These are phyloP conservation scores for Euphorbia celastroides DNA, from an alignment of 441 rosid species.

Conservation along the genomic window DNA sequence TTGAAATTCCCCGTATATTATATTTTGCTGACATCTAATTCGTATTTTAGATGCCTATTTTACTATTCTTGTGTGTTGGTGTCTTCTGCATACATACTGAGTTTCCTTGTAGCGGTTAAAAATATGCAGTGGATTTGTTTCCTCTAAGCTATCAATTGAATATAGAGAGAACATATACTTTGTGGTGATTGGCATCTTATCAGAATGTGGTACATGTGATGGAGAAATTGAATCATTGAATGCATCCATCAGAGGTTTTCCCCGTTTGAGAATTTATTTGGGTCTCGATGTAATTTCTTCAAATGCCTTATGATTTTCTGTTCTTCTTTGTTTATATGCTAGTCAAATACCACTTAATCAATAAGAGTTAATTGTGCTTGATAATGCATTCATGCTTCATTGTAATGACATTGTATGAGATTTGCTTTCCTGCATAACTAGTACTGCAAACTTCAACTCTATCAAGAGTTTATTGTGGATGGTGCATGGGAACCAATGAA, in stretches of 20 bases:
- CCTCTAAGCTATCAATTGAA: not conserved
- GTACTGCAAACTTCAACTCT: not conserved
- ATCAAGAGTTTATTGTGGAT: not conserved
- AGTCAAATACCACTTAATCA: not conserved
- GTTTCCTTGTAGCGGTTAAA: not conserved
- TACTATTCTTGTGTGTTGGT: not conserved
- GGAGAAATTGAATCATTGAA: constrained; percentile 1
- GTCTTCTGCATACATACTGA: not conserved
- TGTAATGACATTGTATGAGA: too few relatives aligned
- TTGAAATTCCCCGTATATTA: not conserved
- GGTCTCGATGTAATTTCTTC: not conserved
- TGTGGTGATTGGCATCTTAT: not conserved
- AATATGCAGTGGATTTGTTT: not conserved
- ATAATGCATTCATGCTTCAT: not conserved
- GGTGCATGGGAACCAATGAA: not conserved
- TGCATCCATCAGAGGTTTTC: not conserved
- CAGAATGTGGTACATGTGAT: not conserved
- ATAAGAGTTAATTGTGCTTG: not conserved
- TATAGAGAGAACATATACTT: not conserved
- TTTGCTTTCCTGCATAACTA: constrained; percentile 3
- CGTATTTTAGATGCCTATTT: not conserved
- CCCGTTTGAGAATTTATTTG: not conserved
- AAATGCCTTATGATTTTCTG: not conserved
- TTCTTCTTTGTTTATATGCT: not conserved
- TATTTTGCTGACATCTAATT: not conserved